A percentile compares a stretch with the other conserved stretches of the same genome.
phyloP scores from a whole-genome alignment of 176 grass and related monocot species.

The Triticum turgidum region DNA sequence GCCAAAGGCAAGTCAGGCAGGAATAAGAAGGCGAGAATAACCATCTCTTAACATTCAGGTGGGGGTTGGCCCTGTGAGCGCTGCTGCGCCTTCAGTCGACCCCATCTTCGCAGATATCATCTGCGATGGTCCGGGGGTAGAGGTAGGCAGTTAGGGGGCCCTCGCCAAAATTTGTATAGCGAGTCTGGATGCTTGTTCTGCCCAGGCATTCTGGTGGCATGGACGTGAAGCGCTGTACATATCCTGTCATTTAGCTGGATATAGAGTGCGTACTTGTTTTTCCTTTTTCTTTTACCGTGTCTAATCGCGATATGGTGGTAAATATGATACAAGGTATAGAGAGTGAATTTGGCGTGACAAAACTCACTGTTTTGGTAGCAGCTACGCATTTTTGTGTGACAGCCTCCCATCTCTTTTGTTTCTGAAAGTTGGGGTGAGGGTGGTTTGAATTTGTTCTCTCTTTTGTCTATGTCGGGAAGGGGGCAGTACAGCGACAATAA shows the following conservation, averaged over 20 bases:
- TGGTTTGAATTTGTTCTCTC: too few species aligned
- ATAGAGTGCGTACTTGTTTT: not conserved
- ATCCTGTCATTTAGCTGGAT: not conserved
- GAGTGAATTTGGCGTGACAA: not conserved
- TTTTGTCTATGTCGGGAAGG: too few species aligned
- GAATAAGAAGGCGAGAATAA: constrained; percentile 34
- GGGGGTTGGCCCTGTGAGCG: constrained; percentile 53
- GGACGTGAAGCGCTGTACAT: constrained; percentile 19
- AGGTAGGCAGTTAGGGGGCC: not conserved
- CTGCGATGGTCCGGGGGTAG: not conserved
- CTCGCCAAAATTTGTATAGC: not conserved
- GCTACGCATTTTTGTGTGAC: not conserved
- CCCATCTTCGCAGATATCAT: not conserved
- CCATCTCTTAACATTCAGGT: constrained; percentile 27
- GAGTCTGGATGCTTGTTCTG: not conserved
- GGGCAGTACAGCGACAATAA: too few species aligned
- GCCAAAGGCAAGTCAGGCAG: constrained; percentile 48
- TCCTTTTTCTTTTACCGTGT: not conserved
- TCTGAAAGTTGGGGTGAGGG: too few species aligned
- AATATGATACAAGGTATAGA: not conserved
- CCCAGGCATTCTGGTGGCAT: not conserved
- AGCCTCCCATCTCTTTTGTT: too few species aligned
- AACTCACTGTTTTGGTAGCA: not conserved
- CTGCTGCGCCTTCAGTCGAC: constrained; percentile 42
- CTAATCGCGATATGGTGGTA: not conserved